These are phyloP conservation scores for Botryotinia globosa DNA, from an alignment of 2,329 filamentous ascomycete species.

Conservation along the genomic window DNA sequence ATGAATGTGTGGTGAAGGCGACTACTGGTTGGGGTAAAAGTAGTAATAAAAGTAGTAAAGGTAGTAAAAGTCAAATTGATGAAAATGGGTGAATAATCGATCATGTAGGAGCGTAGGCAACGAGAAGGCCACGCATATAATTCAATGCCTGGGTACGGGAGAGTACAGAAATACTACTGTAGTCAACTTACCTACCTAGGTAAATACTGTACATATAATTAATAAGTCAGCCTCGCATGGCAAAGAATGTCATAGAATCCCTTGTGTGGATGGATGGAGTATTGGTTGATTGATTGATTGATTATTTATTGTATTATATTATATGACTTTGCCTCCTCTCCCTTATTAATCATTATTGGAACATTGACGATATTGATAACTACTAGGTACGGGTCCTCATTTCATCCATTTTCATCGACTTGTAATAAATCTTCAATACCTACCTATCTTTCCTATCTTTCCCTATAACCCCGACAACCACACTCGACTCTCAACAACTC, in stretches of 20 bases:
- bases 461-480: not conserved
- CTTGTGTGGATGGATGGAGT: not conserved
- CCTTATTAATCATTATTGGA: not conserved
- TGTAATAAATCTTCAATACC: too few species aligned
- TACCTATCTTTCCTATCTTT: too few species aligned
- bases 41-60: too few species aligned
- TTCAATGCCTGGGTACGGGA: not conserved
- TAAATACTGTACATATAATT: not conserved
- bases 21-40: not conserved
- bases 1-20: not conserved
- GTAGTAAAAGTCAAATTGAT: not conserved
- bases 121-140: conserved; percentile 17
- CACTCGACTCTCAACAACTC: not conserved
- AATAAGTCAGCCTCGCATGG: conserved; percentile 8
- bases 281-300: not conserved
- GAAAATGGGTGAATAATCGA: not conserved
- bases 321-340: not conserved
- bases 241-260: not conserved
- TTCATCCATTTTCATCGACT: not conserved
- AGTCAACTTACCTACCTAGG: too few species aligned
- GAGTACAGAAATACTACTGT: not conserved
- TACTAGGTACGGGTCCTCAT: too few species aligned
- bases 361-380: not conserved
- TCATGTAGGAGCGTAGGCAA: conserved; percentile 1
- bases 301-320: not conserved